A percentile compares a stretch with the other conserved stretches of the same genome.
Conservation (phyloP, 352 stramenopile species). For the Paralagenidium karlingii region DNA sequence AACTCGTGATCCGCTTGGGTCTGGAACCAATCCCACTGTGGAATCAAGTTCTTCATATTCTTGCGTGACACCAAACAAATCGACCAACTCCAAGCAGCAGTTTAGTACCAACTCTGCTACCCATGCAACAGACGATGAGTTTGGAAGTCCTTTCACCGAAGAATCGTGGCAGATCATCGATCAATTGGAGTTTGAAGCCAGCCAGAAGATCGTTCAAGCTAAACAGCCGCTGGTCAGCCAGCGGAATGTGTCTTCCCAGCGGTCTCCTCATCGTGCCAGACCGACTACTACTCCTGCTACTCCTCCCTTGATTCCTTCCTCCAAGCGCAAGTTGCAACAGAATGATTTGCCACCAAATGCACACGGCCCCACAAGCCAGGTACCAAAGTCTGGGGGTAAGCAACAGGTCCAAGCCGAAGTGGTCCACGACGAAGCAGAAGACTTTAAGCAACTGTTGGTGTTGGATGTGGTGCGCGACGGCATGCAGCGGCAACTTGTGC, state of each 20-base stretch:
- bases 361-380: background rate
- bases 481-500: conserved; percentile 28
- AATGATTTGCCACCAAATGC: background rate
- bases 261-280: too few species aligned
- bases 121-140: conserved; percentile 17
- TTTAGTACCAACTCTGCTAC: background rate
- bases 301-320: background rate
- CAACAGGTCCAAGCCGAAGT: too few species aligned
- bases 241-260: too few species aligned
- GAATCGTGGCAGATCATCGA: conserved; percentile 70
- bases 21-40: too few species aligned
- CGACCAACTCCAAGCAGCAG: too few species aligned
- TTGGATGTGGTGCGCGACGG: conserved; percentile 46
- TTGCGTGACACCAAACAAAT: too few species aligned
- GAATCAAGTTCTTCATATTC: too few species aligned
- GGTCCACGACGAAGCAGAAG: conserved; percentile 3
- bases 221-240: too few species aligned
- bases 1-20: too few species aligned
- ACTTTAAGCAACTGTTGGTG: conserved; percentile 45
- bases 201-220: background rate
- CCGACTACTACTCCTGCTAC: too few species aligned
- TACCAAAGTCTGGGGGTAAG: background rate
- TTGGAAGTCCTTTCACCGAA: conserved; percentile 54
- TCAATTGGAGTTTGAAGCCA: conserved; percentile 47
- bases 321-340: background rate